A percentile compares a stretch with the other conserved stretches of the same genome.
Conservation (phyloP, 225 moss, liverwort and hornwort genomes). For the Physcomitrium patens region DNA sequence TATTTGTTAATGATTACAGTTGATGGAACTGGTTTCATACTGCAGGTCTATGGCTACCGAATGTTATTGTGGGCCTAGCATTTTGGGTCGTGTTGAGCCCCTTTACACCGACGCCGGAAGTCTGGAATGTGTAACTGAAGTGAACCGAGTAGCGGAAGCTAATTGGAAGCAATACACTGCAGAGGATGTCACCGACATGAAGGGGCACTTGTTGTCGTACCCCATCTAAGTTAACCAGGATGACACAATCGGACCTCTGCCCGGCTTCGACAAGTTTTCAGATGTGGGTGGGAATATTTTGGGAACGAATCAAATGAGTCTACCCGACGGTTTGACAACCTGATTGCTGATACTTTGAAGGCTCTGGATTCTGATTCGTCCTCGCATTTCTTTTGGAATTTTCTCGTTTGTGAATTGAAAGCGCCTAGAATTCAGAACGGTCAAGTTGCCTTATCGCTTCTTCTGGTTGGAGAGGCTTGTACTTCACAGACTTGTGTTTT, state of each 20-base stretch:
- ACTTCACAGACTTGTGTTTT: constrained; percentile 14
- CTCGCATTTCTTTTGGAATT: not conserved
- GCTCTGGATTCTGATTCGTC: not conserved
- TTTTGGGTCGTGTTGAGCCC: constrained; percentile 56
- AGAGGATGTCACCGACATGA: constrained; percentile 65
- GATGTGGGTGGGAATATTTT: constrained; percentile 83
- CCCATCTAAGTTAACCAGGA: constrained; percentile 59
- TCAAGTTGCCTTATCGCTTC: constrained; percentile 5
- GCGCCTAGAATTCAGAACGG: not conserved
- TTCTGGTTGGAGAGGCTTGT: constrained; percentile 24
- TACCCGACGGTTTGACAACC: constrained; percentile 70
- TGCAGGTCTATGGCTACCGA: constrained; percentile 76
- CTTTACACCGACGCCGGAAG: constrained; percentile 56
- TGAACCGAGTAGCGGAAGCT: constrained; percentile 59
- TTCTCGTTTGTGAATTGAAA: not conserved
- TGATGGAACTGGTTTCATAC: not conserved
- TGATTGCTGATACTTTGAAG: not conserved
- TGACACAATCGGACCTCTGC: constrained; percentile 51
- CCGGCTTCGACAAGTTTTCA: constrained; percentile 61
- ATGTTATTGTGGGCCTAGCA: constrained; percentile 82
- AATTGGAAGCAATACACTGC: constrained; percentile 67
- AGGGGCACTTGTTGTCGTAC: constrained; percentile 74
- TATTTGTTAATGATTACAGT: not conserved
- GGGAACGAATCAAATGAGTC: constrained; percentile 50
- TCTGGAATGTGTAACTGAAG: constrained; percentile 65